A percentile compares a stretch with the other conserved stretches of the same genome.
Conservation (phyloP, 768 basidiomycete species). For the Boletus tylopilopsis region DNA sequence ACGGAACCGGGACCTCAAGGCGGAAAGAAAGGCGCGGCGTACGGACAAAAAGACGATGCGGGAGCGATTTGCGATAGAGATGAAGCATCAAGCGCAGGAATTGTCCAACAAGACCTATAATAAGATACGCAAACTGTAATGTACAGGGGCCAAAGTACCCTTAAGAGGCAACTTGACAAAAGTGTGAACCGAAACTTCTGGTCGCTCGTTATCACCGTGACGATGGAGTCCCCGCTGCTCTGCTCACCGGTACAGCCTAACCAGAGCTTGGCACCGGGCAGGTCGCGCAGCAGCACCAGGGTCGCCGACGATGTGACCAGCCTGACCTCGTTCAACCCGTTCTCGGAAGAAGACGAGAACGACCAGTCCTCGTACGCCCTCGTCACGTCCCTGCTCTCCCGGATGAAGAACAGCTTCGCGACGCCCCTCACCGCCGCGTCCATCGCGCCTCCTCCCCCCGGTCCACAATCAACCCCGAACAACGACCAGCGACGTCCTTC, state of each 20-base stretch:
- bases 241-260: constrained; percentile 27
- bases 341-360: constrained; percentile 90
- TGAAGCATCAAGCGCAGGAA: constrained; percentile 53
- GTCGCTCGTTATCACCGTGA: constrained; percentile 2
- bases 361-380: constrained; percentile 85
- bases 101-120: constrained; percentile 42
- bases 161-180: constrained; percentile 8
- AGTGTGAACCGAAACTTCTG: constrained; percentile 8
- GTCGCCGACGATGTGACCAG: constrained; percentile 58
- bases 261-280: constrained; percentile 43
- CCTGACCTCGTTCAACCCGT: constrained; percentile 86
- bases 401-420: constrained; percentile 76
- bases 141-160: constrained; percentile 1
- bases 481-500: constrained; percentile 63
- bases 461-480: constrained; percentile 28
- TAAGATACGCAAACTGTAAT: constrained; percentile 22
- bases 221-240: constrained; percentile 35
- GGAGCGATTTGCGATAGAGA: constrained; percentile 60
- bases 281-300: constrained; percentile 62
- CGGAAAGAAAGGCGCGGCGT: constrained; percentile 59
- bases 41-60: constrained; percentile 64
- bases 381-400: constrained; percentile 75
- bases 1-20: constrained; percentile 68
- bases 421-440: constrained; percentile 55
- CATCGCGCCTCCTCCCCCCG: constrained; percentile 33